phyloP scores from a whole-genome alignment of 2,329 filamentous ascomycete species.

The Penicillium janthinellum region DNA sequence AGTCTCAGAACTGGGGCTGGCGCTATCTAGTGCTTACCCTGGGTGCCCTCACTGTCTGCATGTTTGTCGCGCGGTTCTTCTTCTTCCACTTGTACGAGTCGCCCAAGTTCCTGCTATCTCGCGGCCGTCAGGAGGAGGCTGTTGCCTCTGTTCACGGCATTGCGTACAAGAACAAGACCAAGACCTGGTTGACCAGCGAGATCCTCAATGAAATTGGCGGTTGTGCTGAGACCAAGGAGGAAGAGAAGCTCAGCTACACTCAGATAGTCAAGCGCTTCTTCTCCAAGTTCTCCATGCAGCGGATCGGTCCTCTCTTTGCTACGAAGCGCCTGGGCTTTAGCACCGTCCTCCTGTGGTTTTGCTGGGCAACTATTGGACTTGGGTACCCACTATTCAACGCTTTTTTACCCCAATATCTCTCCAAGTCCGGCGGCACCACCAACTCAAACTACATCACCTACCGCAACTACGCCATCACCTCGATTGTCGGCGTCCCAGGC shows the following conservation, averaged over 20 bases:
- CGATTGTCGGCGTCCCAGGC: slow-evolving; percentile 73
- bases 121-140: slow-evolving; percentile 73
- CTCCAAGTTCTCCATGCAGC: slow-evolving; percentile 65
- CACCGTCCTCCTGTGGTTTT: slow-evolving; percentile 69
- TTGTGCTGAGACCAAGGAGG: slow-evolving; percentile 43
- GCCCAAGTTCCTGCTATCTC: slow-evolving; percentile 77
- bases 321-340: slow-evolving; percentile 51
- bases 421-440: slow-evolving; percentile 61
- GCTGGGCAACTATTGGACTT: slow-evolving; percentile 82
- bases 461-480: slow-evolving; percentile 80
- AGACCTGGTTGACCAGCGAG: slow-evolving; percentile 75
- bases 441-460: slow-evolving; percentile 56
- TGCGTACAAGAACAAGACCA: slow-evolving; percentile 66
- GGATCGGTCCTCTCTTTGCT: slow-evolving; percentile 64
- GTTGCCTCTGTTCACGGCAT: slow-evolving; percentile 78
- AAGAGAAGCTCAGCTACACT: slow-evolving; percentile 42
- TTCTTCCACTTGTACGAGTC: slow-evolving; percentile 82
- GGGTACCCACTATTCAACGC: slow-evolving; percentile 87
- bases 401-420: slow-evolving; percentile 82
- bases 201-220: slow-evolving; percentile 59
- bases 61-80: slow-evolving; percentile 79
- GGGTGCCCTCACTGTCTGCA: slow-evolving; percentile 70
- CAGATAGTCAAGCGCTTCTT: slow-evolving; percentile 62
- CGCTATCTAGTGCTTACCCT: slow-evolving; percentile 71
- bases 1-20: slow-evolving; percentile 69